Conservation (phyloP, 140 eudicot genomes). For the Senecio squalidus region DNA sequence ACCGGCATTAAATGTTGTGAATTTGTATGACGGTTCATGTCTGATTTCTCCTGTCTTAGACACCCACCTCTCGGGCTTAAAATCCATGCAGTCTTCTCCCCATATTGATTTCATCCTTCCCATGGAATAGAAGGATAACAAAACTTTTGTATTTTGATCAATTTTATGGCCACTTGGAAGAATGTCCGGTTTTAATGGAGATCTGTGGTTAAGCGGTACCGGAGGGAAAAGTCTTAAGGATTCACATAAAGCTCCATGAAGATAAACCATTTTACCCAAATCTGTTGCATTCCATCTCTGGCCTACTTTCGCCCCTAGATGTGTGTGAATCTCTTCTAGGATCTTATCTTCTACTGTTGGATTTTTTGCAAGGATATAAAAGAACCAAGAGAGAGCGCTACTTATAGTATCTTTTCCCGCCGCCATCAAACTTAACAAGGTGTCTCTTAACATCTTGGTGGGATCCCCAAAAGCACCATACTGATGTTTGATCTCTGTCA, state of each 20-base stretch:
- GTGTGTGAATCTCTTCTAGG: conserved; percentile 2
- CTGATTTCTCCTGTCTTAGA: too few relatives aligned
- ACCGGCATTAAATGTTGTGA: too few relatives aligned
- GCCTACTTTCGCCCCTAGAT: background rate
- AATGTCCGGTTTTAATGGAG: background rate
- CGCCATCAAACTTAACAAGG: background rate
- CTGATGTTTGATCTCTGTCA: background rate
- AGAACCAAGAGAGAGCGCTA: conserved; percentile 8
- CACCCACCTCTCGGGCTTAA: too few relatives aligned
- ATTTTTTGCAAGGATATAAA: background rate
- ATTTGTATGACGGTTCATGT: too few relatives aligned
- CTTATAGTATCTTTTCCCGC: conserved; percentile 1
- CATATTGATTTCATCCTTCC: too few relatives aligned
- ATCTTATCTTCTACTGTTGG: conserved; percentile 6
- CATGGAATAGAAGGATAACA: too few relatives aligned
- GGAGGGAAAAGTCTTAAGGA: conserved; percentile 6
- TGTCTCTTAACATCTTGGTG: conserved; percentile 7
- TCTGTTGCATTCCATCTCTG: background rate
- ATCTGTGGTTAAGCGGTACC: background rate
- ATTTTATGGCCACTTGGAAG: conserved; percentile 18
- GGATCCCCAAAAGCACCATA: background rate
- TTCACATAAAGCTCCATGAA: conserved; percentile 10
- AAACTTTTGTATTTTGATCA: too few relatives aligned
- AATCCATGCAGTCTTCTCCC: too few relatives aligned
- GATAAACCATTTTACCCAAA: background rate